phyloP scores from a whole-genome alignment of 768 basidiomycete species.

The Amanita rubescens region DNA sequence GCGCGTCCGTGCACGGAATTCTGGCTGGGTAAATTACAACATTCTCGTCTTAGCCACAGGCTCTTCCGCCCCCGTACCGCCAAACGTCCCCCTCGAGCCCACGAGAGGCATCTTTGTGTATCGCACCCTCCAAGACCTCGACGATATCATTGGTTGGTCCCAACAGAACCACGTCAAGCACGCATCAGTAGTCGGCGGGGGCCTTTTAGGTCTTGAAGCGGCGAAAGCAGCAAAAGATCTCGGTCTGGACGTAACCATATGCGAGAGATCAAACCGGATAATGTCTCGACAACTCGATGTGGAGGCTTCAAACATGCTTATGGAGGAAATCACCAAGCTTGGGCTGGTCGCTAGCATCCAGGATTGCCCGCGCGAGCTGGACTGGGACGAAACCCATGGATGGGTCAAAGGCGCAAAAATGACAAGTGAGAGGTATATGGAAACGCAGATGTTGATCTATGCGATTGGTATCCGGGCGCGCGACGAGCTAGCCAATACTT shows the following conservation, averaged over 20 bases:
- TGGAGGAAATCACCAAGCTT: constrained; percentile 15
- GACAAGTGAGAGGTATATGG: constrained; percentile 36
- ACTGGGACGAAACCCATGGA: constrained; percentile 11
- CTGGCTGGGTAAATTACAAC: constrained; percentile 44
- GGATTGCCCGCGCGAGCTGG: not conserved
- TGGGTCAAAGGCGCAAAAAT: constrained; percentile 43
- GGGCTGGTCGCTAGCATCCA: constrained; percentile 8
- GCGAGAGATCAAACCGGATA: constrained; percentile 14
- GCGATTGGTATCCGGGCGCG: constrained; percentile 68
- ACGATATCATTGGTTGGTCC: constrained; percentile 54
- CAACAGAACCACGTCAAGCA: constrained; percentile 35
- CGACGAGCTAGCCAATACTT: constrained; percentile 50
- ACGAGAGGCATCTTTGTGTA: constrained; percentile 64
- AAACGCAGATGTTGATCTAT: constrained; percentile 52
- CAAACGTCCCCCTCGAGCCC: constrained; percentile 38
- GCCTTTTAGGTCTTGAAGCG: constrained; percentile 65
- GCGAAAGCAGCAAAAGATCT: constrained; percentile 67
- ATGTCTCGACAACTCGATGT: constrained; percentile 21
- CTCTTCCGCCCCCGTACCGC: constrained; percentile 55
- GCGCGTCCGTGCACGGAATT: constrained; percentile 12
- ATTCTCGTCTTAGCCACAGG: constrained; percentile 66
- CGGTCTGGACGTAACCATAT: constrained; percentile 19
- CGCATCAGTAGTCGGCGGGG: constrained; percentile 61
- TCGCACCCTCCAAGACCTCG: constrained; percentile 62
- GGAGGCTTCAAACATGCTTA: constrained; percentile 19